Conservation (phyloP, 371 early-diverging fungal species). For the Mortierella sp. region DNA sequence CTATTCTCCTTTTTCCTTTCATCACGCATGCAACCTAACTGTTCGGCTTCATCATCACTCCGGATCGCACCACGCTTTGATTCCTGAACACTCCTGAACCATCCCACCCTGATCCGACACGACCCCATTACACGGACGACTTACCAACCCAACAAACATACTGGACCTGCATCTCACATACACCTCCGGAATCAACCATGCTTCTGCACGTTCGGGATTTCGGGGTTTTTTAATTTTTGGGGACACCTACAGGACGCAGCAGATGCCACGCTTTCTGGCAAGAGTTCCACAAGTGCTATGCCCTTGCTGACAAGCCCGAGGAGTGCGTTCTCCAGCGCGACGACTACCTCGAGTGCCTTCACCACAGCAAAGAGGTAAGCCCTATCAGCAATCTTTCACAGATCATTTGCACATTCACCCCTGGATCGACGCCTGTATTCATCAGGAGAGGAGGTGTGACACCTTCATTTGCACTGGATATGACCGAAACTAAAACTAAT, state of each 20-base stretch:
- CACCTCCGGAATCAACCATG: constrained; percentile 1
- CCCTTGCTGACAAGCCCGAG: constrained; percentile 76
- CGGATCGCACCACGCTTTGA: background rate
- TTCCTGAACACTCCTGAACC: background rate
- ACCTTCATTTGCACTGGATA: background rate
- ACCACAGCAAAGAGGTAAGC: constrained; percentile 85
- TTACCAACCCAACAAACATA: background rate
- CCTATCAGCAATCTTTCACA: background rate
- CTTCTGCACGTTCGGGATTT: background rate
- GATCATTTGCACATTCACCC: background rate
- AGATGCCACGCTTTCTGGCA: constrained; percentile 91
- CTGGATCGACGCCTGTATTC: background rate
- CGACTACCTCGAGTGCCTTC: constrained; percentile 88
- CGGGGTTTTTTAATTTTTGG: background rate
- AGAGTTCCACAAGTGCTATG: constrained; percentile 89
- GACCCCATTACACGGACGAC: background rate
- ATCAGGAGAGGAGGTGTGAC: background rate
- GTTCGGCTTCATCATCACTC: background rate
- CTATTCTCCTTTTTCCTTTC: background rate
- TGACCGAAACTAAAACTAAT: background rate
- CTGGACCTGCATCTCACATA: background rate
- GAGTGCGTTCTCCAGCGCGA: constrained; percentile 82
- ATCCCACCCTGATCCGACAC: background rate
- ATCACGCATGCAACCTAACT: background rate
- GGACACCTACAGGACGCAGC: constrained; percentile 73